A percentile compares a stretch with the other conserved stretches of the same genome.
These are phyloP conservation scores for Glycine soja DNA, from an alignment of 306 rosid genomes.

Conservation along the genomic window DNA sequence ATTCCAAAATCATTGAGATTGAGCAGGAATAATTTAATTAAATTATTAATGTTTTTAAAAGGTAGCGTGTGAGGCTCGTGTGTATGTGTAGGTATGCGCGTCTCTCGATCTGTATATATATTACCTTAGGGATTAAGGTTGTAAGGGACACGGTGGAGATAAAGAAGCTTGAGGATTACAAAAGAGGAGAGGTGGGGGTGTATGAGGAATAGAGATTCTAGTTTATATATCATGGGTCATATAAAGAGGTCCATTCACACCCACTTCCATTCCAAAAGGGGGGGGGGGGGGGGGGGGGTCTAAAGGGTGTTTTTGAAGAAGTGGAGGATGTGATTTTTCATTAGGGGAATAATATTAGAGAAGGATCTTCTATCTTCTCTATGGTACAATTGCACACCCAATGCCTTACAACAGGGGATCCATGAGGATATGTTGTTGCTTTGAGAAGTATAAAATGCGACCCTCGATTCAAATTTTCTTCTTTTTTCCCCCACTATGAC, in stretches of 20 bases:
- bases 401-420: slow-evolving; percentile 49
- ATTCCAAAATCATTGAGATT: slow-evolving; percentile 24
- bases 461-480: slow-evolving; percentile 37
- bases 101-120: not conserved
- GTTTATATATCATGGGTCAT: slow-evolving; percentile 51
- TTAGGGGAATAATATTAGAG: slow-evolving; percentile 48
- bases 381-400: slow-evolving; percentile 36
- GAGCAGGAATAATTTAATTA: not conserved
- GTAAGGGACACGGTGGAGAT: slow-evolving; percentile 48
- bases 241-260: slow-evolving; percentile 58
- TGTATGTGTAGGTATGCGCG: no score
- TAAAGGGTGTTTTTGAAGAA: slow-evolving; percentile 47
- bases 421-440: slow-evolving; percentile 59
- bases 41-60: not conserved
- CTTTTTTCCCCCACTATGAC: not conserved
- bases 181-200: slow-evolving; percentile 49
- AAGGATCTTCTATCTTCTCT: slow-evolving; percentile 59
- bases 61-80: not conserved
- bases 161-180: slow-evolving; percentile 66
- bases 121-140: slow-evolving; percentile 61
- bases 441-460: slow-evolving; percentile 35
- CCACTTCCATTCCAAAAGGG: slow-evolving; percentile 52
- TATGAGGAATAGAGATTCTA: slow-evolving; percentile 55
- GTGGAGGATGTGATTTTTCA: slow-evolving; percentile 55
- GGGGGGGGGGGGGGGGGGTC: slow-evolving; percentile 7